phyloP scores from a whole-genome alignment of 108 stramenopile species.

The Nitzschia inconspicua region DNA sequence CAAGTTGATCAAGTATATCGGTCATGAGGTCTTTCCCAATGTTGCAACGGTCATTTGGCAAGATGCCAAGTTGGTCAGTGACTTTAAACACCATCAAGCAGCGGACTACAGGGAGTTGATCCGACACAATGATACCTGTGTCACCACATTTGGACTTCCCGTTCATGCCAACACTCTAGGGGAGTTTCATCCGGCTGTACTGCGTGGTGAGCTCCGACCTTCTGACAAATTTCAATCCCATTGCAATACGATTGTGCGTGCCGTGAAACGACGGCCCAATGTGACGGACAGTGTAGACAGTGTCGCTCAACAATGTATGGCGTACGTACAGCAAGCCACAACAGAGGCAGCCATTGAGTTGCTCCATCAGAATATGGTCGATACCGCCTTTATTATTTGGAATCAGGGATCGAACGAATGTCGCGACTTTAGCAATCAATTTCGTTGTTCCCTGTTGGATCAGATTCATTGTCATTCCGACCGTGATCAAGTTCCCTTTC shows the following conservation, averaged over 20 bases:
- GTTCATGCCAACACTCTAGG: neutral
- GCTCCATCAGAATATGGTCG: neutral
- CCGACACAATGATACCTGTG: too few relatives aligned
- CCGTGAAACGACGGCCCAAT: neutral
- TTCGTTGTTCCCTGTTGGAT: constrained; percentile 6
- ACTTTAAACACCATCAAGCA: too few relatives aligned
- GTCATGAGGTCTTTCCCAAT: neutral
- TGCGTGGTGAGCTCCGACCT: too few relatives aligned
- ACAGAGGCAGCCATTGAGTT: neutral
- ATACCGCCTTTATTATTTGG: constrained; percentile 3
- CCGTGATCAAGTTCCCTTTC: neutral
- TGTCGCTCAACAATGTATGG: neutral
- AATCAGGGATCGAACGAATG: neutral
- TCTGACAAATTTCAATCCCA: neutral
- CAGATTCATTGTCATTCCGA: neutral
- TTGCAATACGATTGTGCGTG: neutral
- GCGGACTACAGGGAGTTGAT: too few relatives aligned
- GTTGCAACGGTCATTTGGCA: neutral
- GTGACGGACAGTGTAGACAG: neutral
- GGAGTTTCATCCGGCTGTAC: too few relatives aligned
- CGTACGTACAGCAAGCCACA: neutral
- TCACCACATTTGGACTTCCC: neutral
- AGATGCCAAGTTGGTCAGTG: neutral
- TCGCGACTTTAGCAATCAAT: neutral
- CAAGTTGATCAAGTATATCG: neutral